Base-by-base conservation (phyloP, 2,329 filamentous ascomycete species). In the Elsinoe australis region DNA sequence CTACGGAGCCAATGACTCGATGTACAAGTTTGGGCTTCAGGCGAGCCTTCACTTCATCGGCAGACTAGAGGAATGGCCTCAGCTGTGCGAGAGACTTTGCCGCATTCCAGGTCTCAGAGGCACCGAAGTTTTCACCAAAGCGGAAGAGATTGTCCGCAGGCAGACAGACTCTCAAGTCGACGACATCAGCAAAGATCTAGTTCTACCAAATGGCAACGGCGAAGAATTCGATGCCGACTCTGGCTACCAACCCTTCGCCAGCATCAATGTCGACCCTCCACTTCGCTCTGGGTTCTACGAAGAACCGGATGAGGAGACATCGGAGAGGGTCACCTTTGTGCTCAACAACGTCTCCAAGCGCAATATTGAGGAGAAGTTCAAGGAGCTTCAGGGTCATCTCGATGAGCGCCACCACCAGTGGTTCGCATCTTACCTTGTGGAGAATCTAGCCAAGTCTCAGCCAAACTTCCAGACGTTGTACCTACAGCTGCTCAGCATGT, bases 21-120 rank as follows among this genome's bases (percentile, higher is more conserved):
- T 98, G 92, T 96, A 92, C 71, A 95, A 95, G 59, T 98, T 98
- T 62, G 92, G 94, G 8, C 75, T 98, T 9, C 92, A 98, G 63
- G 92, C 92, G 12, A 76, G 98, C 52, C 83, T 95, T 63, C 88
- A 96, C 64, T 78, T 96, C 47, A 82, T 87, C 49, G 75, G 79
- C 31, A 80, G 92, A 32, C 79, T 98, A 41, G 76, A 80, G 3
- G 92, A 98, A 61, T 98, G 92, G 92, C 87, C 88, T n/a, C 86
- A 85, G 1, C 94, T 95, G 59, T 96, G 90, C 64, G 82, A 84
- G 52, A 80, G 92, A 53, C 76, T 98, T 4, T 68, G 94, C 17
- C 82, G 87, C 53, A 87, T 95, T 31, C 82, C 85, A 0, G 85
- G 80, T 32, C 74, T 98, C 15, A 84, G 85, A 55, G 83, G 83